Evolutionary conservation across 2,329 filamentous ascomycete species (phyloP), one percentile per base, ranked within the genome.

Genomic region (Aspergillus ochraceoroseus): DNA sequence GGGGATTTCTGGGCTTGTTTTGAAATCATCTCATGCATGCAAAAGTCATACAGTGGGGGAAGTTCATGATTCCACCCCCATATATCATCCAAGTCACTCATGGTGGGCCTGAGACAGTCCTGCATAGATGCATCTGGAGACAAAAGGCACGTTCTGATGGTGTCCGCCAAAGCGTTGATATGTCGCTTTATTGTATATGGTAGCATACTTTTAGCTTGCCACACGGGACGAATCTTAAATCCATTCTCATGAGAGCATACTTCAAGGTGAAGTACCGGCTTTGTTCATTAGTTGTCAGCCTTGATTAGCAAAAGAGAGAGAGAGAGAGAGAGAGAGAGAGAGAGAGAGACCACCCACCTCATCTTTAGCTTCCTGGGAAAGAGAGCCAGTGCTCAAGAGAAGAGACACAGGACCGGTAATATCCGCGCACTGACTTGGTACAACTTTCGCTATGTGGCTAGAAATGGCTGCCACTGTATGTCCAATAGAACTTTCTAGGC

Each of bases 1-100:
- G 54, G 51, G 8, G 46, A 45, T 25, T 50, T 47, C 3, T 40
- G 45, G 3, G 56, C 55, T 35, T 48, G 51, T 17, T 58, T 50
- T 3, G 64, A 54, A 11, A 75, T 55, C 40, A 72, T 61, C 1
- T 71, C 67, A 44, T 75, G 70, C 61, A 72, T 72, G 51, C 71
- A 73, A 26, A 62, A 65, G 23, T 64, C 56, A 38, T 67, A 59
- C 1, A 62, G 61, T 2, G 68, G 65, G 13, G 71, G 71, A 2
- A 74, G 45, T 2, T 59, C 44, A 18, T 68, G 56, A 31, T 74
- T 75, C 68, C 71, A 73, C 3, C 54, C 53, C 72, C 73, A 75
- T 29, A 75, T 64, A 14, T 68, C 56, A 11, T 65, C 51, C 3
- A 72, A 50, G 40, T 74, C 71, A n/a, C 55, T 41, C 8, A 33